Conservation (phyloP, 176 grass and related monocot genomes). For the Neostapfia colusana region DNA sequence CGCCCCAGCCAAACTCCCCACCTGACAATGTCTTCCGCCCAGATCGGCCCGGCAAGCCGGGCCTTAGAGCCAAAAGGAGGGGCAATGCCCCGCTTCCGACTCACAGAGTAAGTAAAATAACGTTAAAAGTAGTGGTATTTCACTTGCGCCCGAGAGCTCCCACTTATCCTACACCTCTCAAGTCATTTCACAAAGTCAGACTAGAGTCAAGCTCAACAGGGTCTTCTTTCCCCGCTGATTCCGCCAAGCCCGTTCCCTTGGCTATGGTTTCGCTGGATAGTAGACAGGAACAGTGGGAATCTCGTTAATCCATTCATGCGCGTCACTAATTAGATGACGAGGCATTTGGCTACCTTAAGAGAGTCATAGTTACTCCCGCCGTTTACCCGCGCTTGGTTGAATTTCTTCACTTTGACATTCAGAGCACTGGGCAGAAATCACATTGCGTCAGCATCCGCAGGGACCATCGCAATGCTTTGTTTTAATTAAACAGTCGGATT, state of each 20-base stretch:
- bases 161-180: constrained; percentile 9
- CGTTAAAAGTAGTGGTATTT: constrained; percentile 65
- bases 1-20: constrained; percentile 59
- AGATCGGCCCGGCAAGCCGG: neutral
- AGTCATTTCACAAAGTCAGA: neutral
- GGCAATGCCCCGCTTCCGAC: constrained; percentile 29
- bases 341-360: constrained; percentile 83
- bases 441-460: constrained; percentile 52
- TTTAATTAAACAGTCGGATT: constrained; percentile 79
- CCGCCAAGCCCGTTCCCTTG: constrained; percentile 31
- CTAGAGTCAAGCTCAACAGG: neutral
- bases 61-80: constrained; percentile 5
- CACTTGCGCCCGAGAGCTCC: constrained; percentile 37
- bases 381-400: constrained; percentile 75
- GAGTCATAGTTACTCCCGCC: constrained; percentile 86
- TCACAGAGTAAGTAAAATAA: constrained; percentile 64
- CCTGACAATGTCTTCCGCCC: constrained; percentile 70
- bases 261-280: constrained; percentile 33
- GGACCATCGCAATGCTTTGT: constrained; percentile 72
- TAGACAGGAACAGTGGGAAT: constrained; percentile 42
- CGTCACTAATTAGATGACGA: constrained; percentile 67
- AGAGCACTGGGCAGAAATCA: constrained; percentile 82
- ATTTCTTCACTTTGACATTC: constrained; percentile 93
- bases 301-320: constrained; percentile 69
- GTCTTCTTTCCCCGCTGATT: neutral